A percentile compares a stretch with the other conserved stretches of the same genome.
phyloP scores from a whole-genome alignment of 2,329 filamentous ascomycete species.

The Zopfia rhizophila region DNA sequence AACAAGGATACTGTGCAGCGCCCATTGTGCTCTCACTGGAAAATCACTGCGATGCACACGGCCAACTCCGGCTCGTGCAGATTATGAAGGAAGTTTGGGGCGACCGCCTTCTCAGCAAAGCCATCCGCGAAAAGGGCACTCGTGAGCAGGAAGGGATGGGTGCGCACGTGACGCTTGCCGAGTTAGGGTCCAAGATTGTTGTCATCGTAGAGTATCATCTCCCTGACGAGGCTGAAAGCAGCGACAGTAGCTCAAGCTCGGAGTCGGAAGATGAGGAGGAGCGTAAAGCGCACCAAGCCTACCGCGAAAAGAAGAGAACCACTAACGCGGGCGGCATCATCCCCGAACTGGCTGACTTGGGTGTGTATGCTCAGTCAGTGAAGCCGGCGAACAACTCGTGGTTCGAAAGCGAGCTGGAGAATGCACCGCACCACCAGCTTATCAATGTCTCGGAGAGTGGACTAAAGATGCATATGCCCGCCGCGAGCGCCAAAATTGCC shows the following conservation, averaged over 20 bases:
- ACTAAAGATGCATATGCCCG: slow-evolving; percentile 63
- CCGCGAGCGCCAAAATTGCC: slow-evolving; percentile 61
- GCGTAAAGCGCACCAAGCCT: slow-evolving; percentile 63
- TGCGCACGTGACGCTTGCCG: slow-evolving; percentile 67
- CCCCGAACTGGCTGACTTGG: slow-evolving; percentile 71
- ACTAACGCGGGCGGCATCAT: slow-evolving; percentile 64
- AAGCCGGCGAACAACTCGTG: slow-evolving; percentile 74
- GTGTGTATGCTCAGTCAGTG: slow-evolving; percentile 76
- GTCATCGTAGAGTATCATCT: slow-evolving; percentile 76
- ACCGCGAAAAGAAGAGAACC: slow-evolving; percentile 62
- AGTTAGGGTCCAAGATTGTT: slow-evolving; percentile 71
- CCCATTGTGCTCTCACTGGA: slow-evolving; percentile 74
- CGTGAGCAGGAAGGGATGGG: slow-evolving; percentile 63
- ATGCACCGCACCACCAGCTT: slow-evolving; percentile 70
- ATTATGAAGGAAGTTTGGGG: slow-evolving; percentile 74
- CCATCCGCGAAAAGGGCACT: slow-evolving; percentile 66
- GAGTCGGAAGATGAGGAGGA: slow-evolving; percentile 56
- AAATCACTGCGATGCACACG: slow-evolving; percentile 71
- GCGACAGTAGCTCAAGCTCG: slow-evolving; percentile 42
- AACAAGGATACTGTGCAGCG: slow-evolving; percentile 57
- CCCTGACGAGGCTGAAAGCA: slow-evolving; percentile 60
- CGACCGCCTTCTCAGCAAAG: slow-evolving; percentile 67
- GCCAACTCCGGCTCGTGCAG: slow-evolving; percentile 69
- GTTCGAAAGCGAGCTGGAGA: slow-evolving; percentile 63
- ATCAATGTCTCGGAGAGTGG: slow-evolving; percentile 76